These are phyloP conservation scores for Viola odorata DNA, from an alignment of 345 rosid species.

Conservation along the genomic window DNA sequence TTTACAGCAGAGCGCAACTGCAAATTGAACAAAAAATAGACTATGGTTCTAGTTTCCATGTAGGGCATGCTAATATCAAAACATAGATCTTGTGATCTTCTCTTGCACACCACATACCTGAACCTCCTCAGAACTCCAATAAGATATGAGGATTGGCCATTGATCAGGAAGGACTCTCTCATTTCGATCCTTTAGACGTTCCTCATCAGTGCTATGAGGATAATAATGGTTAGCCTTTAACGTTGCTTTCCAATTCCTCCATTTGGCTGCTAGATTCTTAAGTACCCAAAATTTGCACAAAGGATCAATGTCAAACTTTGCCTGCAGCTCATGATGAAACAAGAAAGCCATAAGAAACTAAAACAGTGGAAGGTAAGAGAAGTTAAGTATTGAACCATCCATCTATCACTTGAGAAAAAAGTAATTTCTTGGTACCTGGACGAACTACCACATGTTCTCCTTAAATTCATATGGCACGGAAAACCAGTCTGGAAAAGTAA, in stretches of 20 bases:
- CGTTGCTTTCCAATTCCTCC: conserved; percentile 36
- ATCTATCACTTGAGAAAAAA: not conserved
- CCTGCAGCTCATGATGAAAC: conserved; percentile 11
- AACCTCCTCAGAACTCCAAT: conserved; percentile 32
- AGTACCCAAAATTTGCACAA: conserved; percentile 25
- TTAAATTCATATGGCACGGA: conserved; percentile 23
- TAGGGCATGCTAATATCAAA: not conserved
- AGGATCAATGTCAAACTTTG: conserved; percentile 31
- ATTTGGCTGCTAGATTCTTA: conserved; percentile 27
- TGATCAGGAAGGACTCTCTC: conserved; percentile 34
- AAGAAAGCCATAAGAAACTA: too few relatives aligned
- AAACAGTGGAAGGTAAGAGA: too few relatives aligned
- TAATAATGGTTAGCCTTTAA: conserved; percentile 27
- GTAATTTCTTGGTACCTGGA: conserved; percentile 24
- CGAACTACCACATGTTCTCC: conserved; percentile 31
- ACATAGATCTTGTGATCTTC: not conserved
- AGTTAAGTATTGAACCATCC: not conserved
- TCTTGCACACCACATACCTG: conserved; percentile 20
- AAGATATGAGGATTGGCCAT: conserved; percentile 28
- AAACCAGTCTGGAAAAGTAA: conserved; percentile 24
- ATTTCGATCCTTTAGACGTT: conserved; percentile 25
- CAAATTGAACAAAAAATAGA: conserved; percentile 7
- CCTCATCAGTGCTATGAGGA: conserved; percentile 33
- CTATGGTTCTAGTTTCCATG: not conserved
- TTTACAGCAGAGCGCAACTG: conserved; percentile 28